phyloP scores from a whole-genome alignment of 2,329 filamentous ascomycete genomes.

The Calonectria honghensis region DNA sequence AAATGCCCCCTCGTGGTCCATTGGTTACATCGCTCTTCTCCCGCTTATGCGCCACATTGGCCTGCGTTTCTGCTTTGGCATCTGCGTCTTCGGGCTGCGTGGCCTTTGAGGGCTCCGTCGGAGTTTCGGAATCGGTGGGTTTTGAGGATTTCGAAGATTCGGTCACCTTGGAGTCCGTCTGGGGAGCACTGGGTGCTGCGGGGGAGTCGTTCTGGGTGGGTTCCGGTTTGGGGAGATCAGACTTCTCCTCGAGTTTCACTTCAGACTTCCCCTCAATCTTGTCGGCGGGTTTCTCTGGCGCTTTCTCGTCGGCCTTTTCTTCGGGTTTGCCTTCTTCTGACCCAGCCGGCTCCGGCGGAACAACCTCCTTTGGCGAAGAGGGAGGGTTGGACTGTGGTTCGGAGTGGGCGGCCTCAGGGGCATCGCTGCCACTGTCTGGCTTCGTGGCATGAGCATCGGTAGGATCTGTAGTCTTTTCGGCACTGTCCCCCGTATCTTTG shows the following conservation, averaged over 20 bases:
- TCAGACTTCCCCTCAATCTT: conserved; percentile 24
- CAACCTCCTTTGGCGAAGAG: conserved; percentile 15
- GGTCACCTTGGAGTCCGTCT: neutral
- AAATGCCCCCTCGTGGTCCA: conserved; percentile 64
- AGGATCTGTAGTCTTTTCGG: conserved; percentile 23
- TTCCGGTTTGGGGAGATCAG: conserved; percentile 36
- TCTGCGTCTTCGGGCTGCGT: conserved; percentile 43
- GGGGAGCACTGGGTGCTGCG: neutral
- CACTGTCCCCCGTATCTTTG: conserved; percentile 37
- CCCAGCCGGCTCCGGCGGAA: conserved; percentile 25
- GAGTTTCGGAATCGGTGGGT: conserved; percentile 34
- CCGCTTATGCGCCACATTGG: conserved; percentile 57
- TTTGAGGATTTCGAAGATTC: conserved; percentile 17
- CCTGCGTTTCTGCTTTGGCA: conserved; percentile 38
- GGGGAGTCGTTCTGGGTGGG: conserved; percentile 25
- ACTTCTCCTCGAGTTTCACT: conserved; percentile 31
- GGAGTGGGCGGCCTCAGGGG: conserved; percentile 61
- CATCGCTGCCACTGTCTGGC: conserved; percentile 62
- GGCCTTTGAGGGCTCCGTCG: conserved; percentile 36
- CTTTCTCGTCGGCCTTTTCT: conserved; percentile 18
- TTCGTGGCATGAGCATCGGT: conserved; percentile 38
- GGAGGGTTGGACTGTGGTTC: conserved; percentile 52
- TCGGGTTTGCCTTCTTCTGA: conserved; percentile 35
- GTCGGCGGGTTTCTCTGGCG: conserved; percentile 8
- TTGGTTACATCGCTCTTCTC: conserved; percentile 63